Conservation (phyloP, 371 early-diverging fungal genomes). For the Thermomucor indicae-seudaticae region DNA sequence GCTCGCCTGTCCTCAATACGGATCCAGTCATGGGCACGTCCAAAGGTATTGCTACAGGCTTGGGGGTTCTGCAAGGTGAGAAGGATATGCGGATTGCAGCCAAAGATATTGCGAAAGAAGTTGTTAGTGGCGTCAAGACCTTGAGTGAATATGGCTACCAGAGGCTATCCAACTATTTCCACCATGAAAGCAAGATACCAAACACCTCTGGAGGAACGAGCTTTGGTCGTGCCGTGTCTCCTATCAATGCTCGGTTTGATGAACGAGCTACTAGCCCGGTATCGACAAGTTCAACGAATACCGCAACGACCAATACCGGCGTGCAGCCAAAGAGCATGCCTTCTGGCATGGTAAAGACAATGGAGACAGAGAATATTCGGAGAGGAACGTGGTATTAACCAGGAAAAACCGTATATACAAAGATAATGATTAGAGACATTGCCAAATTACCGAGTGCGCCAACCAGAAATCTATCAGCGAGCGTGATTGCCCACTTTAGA, state of each 20-base stretch:
- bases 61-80: slow-evolving; percentile 29
- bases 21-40: slow-evolving; percentile 21
- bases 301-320: too few relatives aligned
- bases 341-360: slow-evolving; percentile 36
- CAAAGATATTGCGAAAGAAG: slow-evolving; percentile 67
- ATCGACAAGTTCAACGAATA: too few relatives aligned
- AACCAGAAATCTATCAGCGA: slow-evolving; percentile 29
- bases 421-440: slow-evolving; percentile 57
- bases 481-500: slow-evolving; percentile 67
- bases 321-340: slow-evolving; percentile 28
- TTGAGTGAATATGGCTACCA: slow-evolving; percentile 53
- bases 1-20: slow-evolving; percentile 27
- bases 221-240: neutral
- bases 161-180: slow-evolving; percentile 45
- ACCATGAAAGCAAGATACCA: neutral
- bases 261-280: neutral
- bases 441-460: slow-evolving; percentile 22
- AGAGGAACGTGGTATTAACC: neutral
- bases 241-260: neutral
- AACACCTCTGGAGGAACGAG: neutral
- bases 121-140: slow-evolving; percentile 65
- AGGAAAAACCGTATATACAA: neutral
- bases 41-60: neutral
- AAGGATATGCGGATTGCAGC: slow-evolving; percentile 55
- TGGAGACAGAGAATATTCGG: neutral